These are phyloP conservation scores for Rosa rugosa DNA, from an alignment of 306 rosid species.

Conservation along the genomic window DNA sequence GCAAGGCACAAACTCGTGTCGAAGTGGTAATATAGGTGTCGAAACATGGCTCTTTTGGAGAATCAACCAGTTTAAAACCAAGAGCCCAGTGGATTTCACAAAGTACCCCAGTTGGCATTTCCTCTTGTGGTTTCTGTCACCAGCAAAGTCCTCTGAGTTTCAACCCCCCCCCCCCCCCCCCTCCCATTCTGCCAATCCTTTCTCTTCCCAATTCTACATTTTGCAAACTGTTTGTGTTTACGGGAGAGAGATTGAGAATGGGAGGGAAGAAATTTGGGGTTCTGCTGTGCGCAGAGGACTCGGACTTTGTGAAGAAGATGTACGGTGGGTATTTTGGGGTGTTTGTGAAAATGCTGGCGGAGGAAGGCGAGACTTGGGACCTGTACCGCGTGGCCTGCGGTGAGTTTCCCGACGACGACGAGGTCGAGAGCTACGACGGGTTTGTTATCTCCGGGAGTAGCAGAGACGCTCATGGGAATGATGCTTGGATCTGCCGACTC, in stretches of 20 bases:
- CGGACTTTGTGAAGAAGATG: conserved; percentile 69
- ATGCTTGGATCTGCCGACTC: conserved; percentile 73
- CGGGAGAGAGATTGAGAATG: conserved; percentile 1
- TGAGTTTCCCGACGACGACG: conserved; percentile 52
- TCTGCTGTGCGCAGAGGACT: conserved; percentile 79
- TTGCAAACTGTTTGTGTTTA: too few relatives aligned
- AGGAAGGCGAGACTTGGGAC: conserved; percentile 80
- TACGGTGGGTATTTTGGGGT: conserved; percentile 84
- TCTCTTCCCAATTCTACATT: not conserved
- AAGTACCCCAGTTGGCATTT: not conserved
- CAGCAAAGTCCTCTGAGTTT: not conserved
- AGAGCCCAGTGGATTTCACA: not conserved
- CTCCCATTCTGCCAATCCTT: not conserved
- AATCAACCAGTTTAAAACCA: conserved; percentile 8
- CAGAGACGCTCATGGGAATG: conserved; percentile 74
- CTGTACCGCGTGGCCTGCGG: conserved; percentile 54
- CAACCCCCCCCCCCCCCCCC: not conserved
- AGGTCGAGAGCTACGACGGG: conserved; percentile 47
- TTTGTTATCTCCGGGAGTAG: conserved; percentile 87
- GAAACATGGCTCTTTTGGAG: conserved; percentile 21
- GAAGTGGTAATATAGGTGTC: conserved; percentile 18
- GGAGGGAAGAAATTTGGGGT: conserved; percentile 48
- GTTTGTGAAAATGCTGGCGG: conserved; percentile 60
- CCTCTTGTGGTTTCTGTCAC: not conserved
- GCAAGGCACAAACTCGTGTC: not conserved